Evolutionary conservation across 495 filamentous ascomycete genomes (phyloP).

Genomic region (Xylaria palmicola): DNA sequence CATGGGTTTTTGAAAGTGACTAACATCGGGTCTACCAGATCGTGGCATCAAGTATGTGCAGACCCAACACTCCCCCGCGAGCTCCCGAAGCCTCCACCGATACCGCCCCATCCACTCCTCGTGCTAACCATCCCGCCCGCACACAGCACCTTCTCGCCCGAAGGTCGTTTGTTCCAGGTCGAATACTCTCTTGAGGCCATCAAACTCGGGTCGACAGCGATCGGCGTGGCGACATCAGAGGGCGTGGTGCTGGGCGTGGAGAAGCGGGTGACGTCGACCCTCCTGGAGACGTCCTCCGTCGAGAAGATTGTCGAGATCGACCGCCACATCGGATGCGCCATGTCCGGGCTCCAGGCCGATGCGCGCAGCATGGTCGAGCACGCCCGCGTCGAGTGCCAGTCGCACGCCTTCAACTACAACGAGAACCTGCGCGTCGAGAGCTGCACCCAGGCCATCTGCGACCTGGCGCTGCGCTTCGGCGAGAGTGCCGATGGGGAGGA

Average conservation of each 20-base stretch:
- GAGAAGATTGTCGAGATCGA: constrained; percentile 99
- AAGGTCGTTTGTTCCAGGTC: constrained; percentile 99
- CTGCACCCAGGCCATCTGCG: constrained; percentile 98
- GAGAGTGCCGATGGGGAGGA: constrained; percentile 98
- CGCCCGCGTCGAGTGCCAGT: constrained; percentile 94
- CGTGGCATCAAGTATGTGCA: constrained; percentile 93
- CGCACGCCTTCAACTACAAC: constrained; percentile 95
- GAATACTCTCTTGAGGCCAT: constrained; percentile 99
- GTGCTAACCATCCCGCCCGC: constrained; percentile 22
- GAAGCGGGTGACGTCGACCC: constrained; percentile 96
- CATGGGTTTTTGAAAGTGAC: background rate
- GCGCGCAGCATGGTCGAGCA: constrained; percentile 96
- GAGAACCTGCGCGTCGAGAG: constrained; percentile 92
- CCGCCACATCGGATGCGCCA: constrained; percentile 96
- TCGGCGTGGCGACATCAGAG: constrained; percentile 90
- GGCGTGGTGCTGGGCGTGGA: constrained; percentile 96
- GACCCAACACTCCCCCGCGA: constrained; percentile 5
- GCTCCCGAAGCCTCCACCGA: background rate
- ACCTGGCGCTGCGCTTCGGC: constrained; percentile 92
- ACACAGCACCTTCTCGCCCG: constrained; percentile 95
- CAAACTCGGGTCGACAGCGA: constrained; percentile 97
- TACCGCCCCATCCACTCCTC: constrained; percentile 2
- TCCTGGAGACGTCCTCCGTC: constrained; percentile 94
- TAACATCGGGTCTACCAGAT: constrained; percentile 55
- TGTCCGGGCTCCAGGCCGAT: constrained; percentile 96